Percentiles rank a stretch among this genome's conserved stretches.
Conservation (phyloP, 805 yeast genomes). For the Brettanomyces custersianus region DNA sequence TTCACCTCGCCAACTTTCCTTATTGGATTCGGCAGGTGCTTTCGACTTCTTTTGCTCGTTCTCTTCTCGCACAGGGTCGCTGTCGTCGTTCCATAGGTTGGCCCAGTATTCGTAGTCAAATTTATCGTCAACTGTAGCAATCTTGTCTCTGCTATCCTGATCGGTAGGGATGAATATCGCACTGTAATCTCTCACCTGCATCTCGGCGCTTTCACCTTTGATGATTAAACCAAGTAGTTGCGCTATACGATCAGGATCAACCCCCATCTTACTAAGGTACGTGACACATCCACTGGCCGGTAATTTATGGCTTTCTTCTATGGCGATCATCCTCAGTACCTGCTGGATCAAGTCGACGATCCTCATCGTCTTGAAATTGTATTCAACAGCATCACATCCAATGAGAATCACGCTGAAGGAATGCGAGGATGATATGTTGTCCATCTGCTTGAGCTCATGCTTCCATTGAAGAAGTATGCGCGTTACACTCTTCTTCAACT, state of each 20-base stretch:
- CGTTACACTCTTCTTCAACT: no score
- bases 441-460: no score
- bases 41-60: background rate
- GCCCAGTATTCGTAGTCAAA: conserved; percentile 20
- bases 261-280: conserved; percentile 1
- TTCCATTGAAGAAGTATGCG: no score
- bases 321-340: conserved; percentile 3
- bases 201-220: background rate
- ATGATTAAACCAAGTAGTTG: background rate
- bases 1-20: no score
- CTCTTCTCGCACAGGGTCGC: background rate
- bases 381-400: conserved; percentile 6
- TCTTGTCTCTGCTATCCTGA: conserved; percentile 45
- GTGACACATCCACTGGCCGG: background rate
- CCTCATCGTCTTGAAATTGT: conserved; percentile 11
- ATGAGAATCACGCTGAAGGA: background rate
- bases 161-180: conserved; percentile 33
- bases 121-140: conserved; percentile 28
- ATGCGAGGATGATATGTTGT: no score
- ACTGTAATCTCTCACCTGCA: conserved; percentile 11
- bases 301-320: background rate
- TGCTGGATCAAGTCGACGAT: conserved; percentile 21
- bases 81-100: background rate
- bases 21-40: no score
- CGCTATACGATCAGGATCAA: background rate